Evolutionary conservation across 441 rosid species (phyloP).

Genomic region (Erysimum cheiri): DNA sequence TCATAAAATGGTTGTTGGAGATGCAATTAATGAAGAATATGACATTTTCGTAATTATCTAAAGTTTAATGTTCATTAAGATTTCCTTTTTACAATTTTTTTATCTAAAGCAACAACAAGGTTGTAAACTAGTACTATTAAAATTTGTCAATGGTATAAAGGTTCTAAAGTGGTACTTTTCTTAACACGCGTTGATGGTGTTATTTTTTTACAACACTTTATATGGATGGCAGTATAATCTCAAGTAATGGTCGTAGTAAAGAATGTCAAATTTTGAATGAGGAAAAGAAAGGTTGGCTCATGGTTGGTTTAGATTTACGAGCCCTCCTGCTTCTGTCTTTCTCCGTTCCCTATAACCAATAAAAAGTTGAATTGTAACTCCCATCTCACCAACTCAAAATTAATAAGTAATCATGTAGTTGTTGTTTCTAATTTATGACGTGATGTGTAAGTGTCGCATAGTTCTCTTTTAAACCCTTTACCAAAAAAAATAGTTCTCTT

Average conservation of each 20-base stretch:
- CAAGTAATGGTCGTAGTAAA: neutral
- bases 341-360: constrained; percentile 37
- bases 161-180: constrained; percentile 8
- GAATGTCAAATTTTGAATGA: constrained; percentile 1
- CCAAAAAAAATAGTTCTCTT: too few relatives aligned
- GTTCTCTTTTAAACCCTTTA: too few relatives aligned
- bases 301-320: constrained; percentile 42
- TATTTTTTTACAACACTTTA: neutral
- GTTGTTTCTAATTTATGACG: constrained; percentile 23
- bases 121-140: neutral
- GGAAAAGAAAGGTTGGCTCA: constrained; percentile 16
- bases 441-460: constrained; percentile 42
- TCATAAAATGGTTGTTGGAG: neutral
- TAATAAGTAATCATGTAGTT: constrained; percentile 21
- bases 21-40: neutral
- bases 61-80: neutral
- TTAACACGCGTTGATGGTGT: constrained; percentile 23
- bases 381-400: constrained; percentile 34
- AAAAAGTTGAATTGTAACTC: constrained; percentile 32
- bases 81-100: neutral
- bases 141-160: neutral
- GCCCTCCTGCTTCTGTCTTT: constrained; percentile 31
- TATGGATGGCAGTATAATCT: neutral
- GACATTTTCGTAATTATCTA: neutral
- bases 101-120: neutral